These are phyloP conservation scores for Articulospora tetracladia DNA, from an alignment of 495 filamentous ascomycete species.

Conservation along the genomic window DNA sequence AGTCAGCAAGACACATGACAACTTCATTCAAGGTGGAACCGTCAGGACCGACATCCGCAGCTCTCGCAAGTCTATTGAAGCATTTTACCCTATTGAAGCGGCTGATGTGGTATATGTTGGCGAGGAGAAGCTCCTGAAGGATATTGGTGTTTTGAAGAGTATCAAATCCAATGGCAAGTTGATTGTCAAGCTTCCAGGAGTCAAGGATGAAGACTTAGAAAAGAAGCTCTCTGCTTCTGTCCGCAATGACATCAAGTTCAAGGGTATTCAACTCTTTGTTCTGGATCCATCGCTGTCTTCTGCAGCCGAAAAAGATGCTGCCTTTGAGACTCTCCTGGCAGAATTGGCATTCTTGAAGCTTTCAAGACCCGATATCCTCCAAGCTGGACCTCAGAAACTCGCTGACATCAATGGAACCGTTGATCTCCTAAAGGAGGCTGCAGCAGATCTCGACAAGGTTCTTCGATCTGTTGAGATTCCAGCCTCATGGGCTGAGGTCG, in stretches of 20 bases:
- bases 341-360: conserved; percentile 80
- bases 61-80: conserved; percentile 77
- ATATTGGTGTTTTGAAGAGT: conserved; percentile 66
- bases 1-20: conserved; percentile 72
- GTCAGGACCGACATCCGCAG: conserved; percentile 82
- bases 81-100: conserved; percentile 71
- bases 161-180: conserved; percentile 69
- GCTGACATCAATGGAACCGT: conserved; percentile 49
- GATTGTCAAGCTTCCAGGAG: conserved; percentile 68
- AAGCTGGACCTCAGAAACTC: conserved; percentile 50
- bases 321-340: conserved; percentile 53
- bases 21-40: conserved; percentile 80
- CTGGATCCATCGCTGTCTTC: conserved; percentile 67
- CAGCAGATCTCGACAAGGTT: conserved; percentile 63
- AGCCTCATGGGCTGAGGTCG: conserved; percentile 69
- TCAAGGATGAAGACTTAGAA: conserved; percentile 85
- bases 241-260: conserved; percentile 63
- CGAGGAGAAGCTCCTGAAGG: conserved; percentile 71
- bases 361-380: conserved; percentile 55
- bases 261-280: conserved; percentile 64
- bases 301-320: conserved; percentile 53
- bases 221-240: conserved; percentile 72
- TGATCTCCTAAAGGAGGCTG: conserved; percentile 53
- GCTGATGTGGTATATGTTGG: conserved; percentile 79
- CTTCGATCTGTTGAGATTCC: conserved; percentile 71